These are phyloP conservation scores for Coccomyxa sp. DNA, from an alignment of 139 green algal genomes.

Conservation along the genomic window DNA sequence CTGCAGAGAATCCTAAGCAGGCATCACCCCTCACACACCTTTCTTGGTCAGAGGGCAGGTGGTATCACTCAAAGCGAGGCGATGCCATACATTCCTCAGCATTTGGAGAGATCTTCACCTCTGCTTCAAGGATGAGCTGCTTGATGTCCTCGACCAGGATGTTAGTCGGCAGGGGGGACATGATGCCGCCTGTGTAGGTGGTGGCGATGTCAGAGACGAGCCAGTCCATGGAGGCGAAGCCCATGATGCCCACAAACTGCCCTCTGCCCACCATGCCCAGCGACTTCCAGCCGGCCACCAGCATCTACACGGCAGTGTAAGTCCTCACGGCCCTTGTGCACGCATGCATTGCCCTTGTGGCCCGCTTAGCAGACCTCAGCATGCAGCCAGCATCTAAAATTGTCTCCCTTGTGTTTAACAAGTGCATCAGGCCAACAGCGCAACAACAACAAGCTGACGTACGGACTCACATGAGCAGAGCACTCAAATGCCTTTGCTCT, in stretches of 20 bases:
- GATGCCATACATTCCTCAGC: neutral
- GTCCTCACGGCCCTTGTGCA: too few relatives aligned
- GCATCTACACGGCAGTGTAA: neutral
- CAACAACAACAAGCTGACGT: too few relatives aligned
- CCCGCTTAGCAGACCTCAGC: too few relatives aligned
- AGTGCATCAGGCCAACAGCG: too few relatives aligned
- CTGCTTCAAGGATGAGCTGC: neutral
- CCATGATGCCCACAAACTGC: neutral
- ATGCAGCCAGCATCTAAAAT: too few relatives aligned
- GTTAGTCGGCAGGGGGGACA: neutral
- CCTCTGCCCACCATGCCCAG: neutral
- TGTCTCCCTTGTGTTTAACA: too few relatives aligned
- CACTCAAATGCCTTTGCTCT: too few relatives aligned
- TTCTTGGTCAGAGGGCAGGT: neutral
- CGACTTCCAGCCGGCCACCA: neutral
- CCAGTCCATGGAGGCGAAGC: neutral
- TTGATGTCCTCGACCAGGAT: neutral
- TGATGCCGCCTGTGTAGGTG: neutral
- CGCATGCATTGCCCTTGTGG: too few relatives aligned
- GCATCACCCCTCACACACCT: neutral
- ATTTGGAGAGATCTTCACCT: neutral
- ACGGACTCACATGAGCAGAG: too few relatives aligned
- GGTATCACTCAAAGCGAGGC: neutral
- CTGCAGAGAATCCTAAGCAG: too few relatives aligned
- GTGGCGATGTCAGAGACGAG: neutral